Percentiles rank a stretch among this genome's conserved stretches.
These are phyloP conservation scores for Cryoendolithus antarcticus DNA, from an alignment of 2,329 filamentous ascomycete species.

Conservation along the genomic window DNA sequence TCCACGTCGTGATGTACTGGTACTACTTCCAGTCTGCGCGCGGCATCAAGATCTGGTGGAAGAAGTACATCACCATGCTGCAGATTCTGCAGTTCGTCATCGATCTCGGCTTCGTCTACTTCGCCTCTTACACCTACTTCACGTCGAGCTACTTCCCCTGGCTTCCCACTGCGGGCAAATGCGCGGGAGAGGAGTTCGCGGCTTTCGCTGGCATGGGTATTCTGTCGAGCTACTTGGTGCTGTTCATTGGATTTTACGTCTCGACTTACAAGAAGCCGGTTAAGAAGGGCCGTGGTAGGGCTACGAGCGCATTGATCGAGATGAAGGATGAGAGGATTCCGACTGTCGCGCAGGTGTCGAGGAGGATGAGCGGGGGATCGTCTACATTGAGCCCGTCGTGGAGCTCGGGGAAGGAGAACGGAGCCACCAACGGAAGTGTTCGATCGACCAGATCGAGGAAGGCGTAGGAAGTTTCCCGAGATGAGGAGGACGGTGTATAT, in stretches of 20 bases:
- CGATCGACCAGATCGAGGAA: constrained; percentile 56
- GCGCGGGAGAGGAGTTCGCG: constrained; percentile 92
- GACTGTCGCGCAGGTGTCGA: constrained; percentile 39
- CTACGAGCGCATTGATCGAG: constrained; percentile 75
- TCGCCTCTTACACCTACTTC: constrained; percentile 98
- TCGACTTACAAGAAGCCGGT: constrained; percentile 86
- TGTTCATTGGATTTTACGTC: constrained; percentile 98
- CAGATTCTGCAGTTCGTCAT: constrained; percentile 97
- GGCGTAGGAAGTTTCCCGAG: constrained; percentile 37
- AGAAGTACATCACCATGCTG: constrained; percentile 97
- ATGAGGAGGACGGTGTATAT: not conserved
- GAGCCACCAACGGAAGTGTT: constrained; percentile 38
- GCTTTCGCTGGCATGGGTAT: constrained; percentile 86
- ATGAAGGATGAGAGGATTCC: constrained; percentile 62
- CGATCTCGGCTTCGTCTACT: constrained; percentile 96
- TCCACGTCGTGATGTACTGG: constrained; percentile 99
- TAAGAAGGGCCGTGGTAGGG: constrained; percentile 59
- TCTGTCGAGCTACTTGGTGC: constrained; percentile 84
- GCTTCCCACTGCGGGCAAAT: constrained; percentile 73
- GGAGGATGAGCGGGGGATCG: constrained; percentile 34
- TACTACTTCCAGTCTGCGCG: constrained; percentile 99
- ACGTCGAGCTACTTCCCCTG: constrained; percentile 76
- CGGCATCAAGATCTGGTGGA: constrained; percentile 96
- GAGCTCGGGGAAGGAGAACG: constrained; percentile 27
- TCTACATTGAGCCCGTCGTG: constrained; percentile 16